Conservation (phyloP, 768 basidiomycete species). For the Rhizopogon vulgaris region DNA sequence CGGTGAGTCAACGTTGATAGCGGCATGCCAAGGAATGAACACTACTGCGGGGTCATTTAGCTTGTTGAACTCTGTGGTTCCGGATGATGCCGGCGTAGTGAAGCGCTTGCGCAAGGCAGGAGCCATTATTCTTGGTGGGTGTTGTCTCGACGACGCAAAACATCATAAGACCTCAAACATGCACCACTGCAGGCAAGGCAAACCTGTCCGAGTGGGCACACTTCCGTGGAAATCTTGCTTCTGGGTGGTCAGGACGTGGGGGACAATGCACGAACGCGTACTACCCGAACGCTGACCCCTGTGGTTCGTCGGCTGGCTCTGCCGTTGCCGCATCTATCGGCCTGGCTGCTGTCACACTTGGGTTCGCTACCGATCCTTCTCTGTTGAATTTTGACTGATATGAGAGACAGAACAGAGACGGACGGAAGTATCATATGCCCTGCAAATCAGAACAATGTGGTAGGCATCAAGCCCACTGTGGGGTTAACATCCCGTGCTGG, state of each 20-base stretch:
- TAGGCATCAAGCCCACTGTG: conserved; percentile 55
- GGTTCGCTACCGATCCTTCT: conserved; percentile 10
- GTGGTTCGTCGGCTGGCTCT: conserved; percentile 57
- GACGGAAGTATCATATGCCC: conserved; percentile 54
- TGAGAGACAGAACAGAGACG: conserved; percentile 34
- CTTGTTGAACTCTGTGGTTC: conserved; percentile 27
- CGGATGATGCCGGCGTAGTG: conserved; percentile 29
- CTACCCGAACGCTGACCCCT: conserved; percentile 46
- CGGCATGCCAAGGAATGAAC: conserved; percentile 28
- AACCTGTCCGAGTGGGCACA: conserved; percentile 52
- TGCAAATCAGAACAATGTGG: conserved; percentile 45
- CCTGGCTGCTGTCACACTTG: conserved; percentile 40
- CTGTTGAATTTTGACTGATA: background rate
- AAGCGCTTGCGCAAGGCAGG: conserved; percentile 26
- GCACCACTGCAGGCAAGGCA: conserved; percentile 38
- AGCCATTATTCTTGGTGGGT: conserved; percentile 28
- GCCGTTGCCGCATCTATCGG: conserved; percentile 49
- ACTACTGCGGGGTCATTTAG: conserved; percentile 35
- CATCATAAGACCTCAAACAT: background rate
- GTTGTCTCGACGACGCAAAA: background rate
- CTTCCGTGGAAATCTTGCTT: conserved; percentile 38
- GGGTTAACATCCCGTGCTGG: conserved; percentile 58
- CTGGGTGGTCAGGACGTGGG: conserved; percentile 53
- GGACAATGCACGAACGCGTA: conserved; percentile 48
- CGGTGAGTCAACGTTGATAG: background rate